These are phyloP conservation scores for Flaveria linearis DNA, from an alignment of 129 eudicot genomes.

Conservation along the genomic window DNA sequence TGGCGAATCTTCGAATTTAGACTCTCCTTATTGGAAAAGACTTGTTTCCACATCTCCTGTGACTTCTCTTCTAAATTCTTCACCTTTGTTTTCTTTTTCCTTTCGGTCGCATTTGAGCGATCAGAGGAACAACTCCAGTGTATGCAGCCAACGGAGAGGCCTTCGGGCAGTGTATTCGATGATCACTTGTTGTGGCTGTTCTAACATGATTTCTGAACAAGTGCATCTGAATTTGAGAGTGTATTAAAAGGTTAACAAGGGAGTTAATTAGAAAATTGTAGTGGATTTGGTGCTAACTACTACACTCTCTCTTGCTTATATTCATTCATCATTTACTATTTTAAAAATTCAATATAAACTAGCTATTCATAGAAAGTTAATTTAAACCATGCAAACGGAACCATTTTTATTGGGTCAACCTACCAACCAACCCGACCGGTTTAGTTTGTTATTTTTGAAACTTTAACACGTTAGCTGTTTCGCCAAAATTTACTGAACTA, in stretches of 20 bases:
- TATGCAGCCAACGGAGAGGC: conserved; percentile 40
- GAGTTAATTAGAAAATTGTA: background rate
- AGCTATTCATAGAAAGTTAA: too few relatives aligned
- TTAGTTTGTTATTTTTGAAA: too few relatives aligned
- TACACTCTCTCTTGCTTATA: background rate
- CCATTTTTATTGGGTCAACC: too few relatives aligned
- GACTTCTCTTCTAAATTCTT: conserved; percentile 27
- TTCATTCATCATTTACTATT: too few relatives aligned
- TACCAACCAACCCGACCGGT: too few relatives aligned
- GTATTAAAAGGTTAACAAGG: background rate
- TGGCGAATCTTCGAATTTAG: conserved; percentile 42
- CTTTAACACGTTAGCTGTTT: too few relatives aligned
- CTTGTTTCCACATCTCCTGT: conserved; percentile 40
- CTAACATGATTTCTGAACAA: conserved; percentile 54
- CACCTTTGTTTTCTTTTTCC: conserved; percentile 20
- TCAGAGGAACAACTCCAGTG: conserved; percentile 53
- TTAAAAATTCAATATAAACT: background rate
- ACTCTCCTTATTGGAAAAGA: conserved; percentile 38
- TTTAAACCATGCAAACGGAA: too few relatives aligned
- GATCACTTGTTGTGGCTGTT: conserved; percentile 40
- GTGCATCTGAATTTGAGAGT: background rate
- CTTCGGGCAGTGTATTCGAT: too few relatives aligned
- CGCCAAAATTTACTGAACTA: too few relatives aligned
- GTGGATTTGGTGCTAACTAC: conserved; percentile 50
- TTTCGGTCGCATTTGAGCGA: conserved; percentile 46